Evolutionary conservation across 441 rosid species (phyloP).

Genomic region (Manihot esculenta): DNA sequence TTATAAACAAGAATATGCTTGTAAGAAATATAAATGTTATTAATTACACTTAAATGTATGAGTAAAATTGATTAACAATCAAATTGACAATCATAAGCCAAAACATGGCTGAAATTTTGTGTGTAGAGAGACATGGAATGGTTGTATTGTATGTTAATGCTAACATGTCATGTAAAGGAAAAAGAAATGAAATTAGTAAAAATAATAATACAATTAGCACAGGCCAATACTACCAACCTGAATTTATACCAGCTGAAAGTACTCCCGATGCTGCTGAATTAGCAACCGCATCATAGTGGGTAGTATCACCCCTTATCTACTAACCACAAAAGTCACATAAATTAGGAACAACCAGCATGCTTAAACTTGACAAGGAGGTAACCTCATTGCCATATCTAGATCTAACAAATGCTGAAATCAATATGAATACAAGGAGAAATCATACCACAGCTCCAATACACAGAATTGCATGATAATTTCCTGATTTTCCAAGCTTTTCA

Average conservation of each 20-base stretch:
- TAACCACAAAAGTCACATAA: conserved; percentile 15
- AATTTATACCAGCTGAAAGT: conserved; percentile 87
- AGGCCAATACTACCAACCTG: conserved; percentile 49
- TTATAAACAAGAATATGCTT: not conserved
- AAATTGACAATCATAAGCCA: not conserved
- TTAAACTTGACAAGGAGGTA: not conserved
- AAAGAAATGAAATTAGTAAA: not conserved
- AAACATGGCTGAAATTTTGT: not conserved
- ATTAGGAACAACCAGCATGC: conserved; percentile 19
- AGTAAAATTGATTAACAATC: not conserved
- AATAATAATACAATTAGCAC: not conserved
- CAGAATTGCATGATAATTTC: conserved; percentile 64
- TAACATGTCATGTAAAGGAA: not conserved
- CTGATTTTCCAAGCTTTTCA: conserved; percentile 71
- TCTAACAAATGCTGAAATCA: not conserved
- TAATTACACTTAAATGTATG: not conserved
- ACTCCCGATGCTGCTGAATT: conserved; percentile 96
- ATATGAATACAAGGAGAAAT: conserved; percentile 12
- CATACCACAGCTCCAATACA: conserved; percentile 99
- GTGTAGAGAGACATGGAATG: not conserved
- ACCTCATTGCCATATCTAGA: not conserved
- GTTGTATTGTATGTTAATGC: not conserved
- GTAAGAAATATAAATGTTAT: not conserved
- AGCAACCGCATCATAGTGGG: conserved; percentile 95
- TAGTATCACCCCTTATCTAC: conserved; percentile 92